phyloP scores from a whole-genome alignment of 257 asterid genomes.

The Nicotiana otophora region DNA sequence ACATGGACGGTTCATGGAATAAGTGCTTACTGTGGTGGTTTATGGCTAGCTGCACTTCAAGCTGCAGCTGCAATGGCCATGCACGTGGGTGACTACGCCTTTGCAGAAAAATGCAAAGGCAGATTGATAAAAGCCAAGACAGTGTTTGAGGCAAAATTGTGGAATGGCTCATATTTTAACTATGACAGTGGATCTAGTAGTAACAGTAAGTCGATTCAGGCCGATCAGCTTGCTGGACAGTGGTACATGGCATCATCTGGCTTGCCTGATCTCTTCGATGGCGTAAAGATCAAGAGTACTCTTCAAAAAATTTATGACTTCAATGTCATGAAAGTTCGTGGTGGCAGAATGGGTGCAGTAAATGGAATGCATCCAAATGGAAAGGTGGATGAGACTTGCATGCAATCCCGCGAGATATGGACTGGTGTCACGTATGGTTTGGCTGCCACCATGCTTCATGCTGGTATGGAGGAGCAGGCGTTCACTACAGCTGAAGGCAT shows the following conservation, averaged over 20 bases:
- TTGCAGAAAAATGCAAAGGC: slow-evolving; percentile 64
- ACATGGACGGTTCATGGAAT: slow-evolving; percentile 97
- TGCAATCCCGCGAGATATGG: slow-evolving; percentile 99
- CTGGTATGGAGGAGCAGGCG: slow-evolving; percentile 96
- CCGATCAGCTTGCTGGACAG: slow-evolving; percentile 96
- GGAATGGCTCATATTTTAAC: slow-evolving; percentile 94
- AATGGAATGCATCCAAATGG: slow-evolving; percentile 98
- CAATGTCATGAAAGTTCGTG: slow-evolving; percentile 78
- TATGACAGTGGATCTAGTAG: slow-evolving; percentile 91
- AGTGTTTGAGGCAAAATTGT: slow-evolving; percentile 63
- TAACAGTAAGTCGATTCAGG: slow-evolving; percentile 89
- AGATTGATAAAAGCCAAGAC: slow-evolving; percentile 64
- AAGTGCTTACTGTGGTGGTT: slow-evolving; percentile 92
- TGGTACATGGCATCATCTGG: slow-evolving; percentile 97
- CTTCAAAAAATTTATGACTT: slow-evolving; percentile 81
- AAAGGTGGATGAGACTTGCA: slow-evolving; percentile 92
- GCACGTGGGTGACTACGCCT: slow-evolving; percentile 70
- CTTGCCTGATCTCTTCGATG: slow-evolving; percentile 79
- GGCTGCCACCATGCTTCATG: slow-evolving; percentile 94
- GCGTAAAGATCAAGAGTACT: slow-evolving; percentile 53
- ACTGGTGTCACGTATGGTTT: slow-evolving; percentile 88
- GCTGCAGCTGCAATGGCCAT: slow-evolving; percentile 92
- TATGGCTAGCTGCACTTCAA: slow-evolving; percentile 96
- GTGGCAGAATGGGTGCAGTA: slow-evolving; percentile 95
- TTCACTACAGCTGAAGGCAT: slow-evolving; percentile 87